Conservation (phyloP, 129 eudicot genomes). For the Oenanthe sinensis region DNA sequence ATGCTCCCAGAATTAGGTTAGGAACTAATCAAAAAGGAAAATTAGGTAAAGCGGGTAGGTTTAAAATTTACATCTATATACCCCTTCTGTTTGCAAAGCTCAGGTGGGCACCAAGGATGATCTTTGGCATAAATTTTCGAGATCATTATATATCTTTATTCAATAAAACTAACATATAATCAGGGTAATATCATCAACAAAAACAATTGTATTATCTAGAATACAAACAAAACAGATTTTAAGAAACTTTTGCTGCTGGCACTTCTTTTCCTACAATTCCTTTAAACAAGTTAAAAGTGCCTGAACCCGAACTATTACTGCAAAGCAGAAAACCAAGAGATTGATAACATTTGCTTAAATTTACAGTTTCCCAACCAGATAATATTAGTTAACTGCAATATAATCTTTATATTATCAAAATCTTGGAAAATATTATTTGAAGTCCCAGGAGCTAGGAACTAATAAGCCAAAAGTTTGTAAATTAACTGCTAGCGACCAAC, state of each 20-base stretch:
- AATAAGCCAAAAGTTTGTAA: not conserved
- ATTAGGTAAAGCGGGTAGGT: not conserved
- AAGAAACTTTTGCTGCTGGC: not conserved
- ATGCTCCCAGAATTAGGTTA: not conserved
- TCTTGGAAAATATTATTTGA: not conserved
- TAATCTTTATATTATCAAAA: not conserved
- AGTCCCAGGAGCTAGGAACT: not conserved
- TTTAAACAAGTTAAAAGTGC: not conserved
- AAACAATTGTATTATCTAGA: not conserved
- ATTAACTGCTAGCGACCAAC: not conserved
- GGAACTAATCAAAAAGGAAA: not conserved
- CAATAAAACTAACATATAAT: too few relatives aligned
- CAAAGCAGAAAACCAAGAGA: not conserved
- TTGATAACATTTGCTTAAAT: not conserved
- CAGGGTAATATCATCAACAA: too few relatives aligned
- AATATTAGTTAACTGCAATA: not conserved
- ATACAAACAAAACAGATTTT: not conserved
- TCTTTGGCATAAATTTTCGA: not conserved
- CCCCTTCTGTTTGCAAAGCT: not conserved
- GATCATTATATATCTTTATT: too few relatives aligned
- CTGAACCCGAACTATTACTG: not conserved
- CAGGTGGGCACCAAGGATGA: not conserved
- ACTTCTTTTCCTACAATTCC: not conserved
- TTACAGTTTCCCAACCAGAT: not conserved
- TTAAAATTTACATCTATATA: not conserved